Percentiles rank a stretch among this genome's conserved stretches.
Conservation (phyloP, 768 basidiomycete genomes). For the Trametopsis cervina region DNA sequence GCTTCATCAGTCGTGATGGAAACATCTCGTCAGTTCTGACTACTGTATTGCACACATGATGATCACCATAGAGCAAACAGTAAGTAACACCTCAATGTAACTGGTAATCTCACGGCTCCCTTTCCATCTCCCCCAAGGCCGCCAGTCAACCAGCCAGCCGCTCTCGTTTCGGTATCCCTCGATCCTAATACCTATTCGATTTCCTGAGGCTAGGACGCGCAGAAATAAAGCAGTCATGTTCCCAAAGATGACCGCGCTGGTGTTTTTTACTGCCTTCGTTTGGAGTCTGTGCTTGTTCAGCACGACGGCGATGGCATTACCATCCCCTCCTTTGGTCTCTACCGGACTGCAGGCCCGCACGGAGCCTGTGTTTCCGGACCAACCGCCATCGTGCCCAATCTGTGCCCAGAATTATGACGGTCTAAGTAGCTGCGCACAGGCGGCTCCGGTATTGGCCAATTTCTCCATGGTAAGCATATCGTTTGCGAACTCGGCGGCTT, state of each 20-base stretch:
- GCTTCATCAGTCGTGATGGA: too few species aligned
- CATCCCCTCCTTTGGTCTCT: neutral
- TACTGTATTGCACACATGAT: too few species aligned
- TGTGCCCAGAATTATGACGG: constrained; percentile 44
- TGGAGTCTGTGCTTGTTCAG: neutral
- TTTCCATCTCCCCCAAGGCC: neutral
- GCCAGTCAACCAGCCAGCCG: too few species aligned
- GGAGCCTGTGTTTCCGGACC: constrained; percentile 44
- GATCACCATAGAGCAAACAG: too few species aligned
- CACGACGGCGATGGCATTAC: neutral
- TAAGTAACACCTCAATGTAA: too few species aligned
- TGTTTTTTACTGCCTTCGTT: neutral
- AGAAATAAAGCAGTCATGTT: neutral
- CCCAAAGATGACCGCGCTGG: neutral
- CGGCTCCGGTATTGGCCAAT: constrained; percentile 51
- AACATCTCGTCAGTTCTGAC: too few species aligned
- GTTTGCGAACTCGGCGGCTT: neutral
- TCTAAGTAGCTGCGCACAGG: constrained; percentile 52
- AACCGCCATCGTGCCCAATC: constrained; percentile 52
- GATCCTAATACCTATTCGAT: neutral
- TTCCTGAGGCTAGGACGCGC: neutral
- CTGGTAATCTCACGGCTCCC: neutral
- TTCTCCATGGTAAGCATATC: constrained; percentile 41
- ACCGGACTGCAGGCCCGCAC: constrained; percentile 4
- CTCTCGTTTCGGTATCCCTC: neutral